Base-by-base conservation (phyloP, 1,284 basidiomycete genomes). In the Leucoagaricus sp. region DNA sequence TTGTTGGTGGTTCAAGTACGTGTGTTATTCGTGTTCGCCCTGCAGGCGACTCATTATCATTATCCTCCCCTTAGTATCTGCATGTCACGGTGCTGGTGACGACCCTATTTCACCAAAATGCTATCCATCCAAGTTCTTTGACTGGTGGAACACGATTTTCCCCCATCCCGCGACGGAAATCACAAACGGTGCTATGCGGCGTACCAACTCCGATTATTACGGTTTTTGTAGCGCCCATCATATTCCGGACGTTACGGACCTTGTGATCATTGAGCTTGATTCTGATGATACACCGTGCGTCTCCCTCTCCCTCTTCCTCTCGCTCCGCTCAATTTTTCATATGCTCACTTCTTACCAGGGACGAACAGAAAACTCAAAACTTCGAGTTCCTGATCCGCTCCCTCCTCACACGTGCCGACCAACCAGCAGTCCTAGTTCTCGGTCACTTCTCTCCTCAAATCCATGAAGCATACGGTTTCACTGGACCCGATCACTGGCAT, bases 71-170 rank as follows among this genome's bases (percentile, higher is more conserved):
- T 26, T 66, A 89, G 93, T 97, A 28, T 94, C 93, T 51, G 86
- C 93, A 13, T 98, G 96, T 70, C 93, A 96, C 69, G 95, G 96
- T 31, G 89, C 94, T 1, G 95, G 95, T 12, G 91, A 96, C 63
- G 92, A 96, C 70, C 94, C 93, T 3, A 80, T 97, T 55, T 86
- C 93, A 0, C 81, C 91, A 0, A 78, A 76, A 62, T 96, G 95
- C 72, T 98, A 96, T 71, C 94, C 95, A 1, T 86, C 91, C 36
- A 83, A 84, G 40, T 91, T 98, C 75, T 97, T 97, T 77, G 80
- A 88, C 58, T 98, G 96, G 95, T 96, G 94, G 90, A 94, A 96
- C 73, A 83, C 81, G 51, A 83, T 97, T 15, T 98, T 98, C 75
- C 95, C 95, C 1, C 92, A 98, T 72, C 94, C 94, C 0, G 91